Evolutionary conservation across 148 eudicot species (phyloP), one percentile per base, ranked within the genome.

Genomic region (Bassia scoparia): DNA sequence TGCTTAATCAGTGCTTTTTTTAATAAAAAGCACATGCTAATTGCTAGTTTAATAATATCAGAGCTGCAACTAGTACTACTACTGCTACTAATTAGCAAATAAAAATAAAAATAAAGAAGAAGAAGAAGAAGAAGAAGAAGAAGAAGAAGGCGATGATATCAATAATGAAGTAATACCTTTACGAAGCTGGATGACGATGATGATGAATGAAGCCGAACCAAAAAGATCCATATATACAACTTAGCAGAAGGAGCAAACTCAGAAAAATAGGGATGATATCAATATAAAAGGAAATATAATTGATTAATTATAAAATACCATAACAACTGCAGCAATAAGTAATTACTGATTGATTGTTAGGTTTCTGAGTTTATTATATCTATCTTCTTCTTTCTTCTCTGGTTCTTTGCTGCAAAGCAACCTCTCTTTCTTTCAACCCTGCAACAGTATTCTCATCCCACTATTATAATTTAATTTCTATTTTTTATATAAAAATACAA

Each of bases 131-230:
- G 3, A 17, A 21, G 9, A 2, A 26, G 24, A 21, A 67, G 4
- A 44, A 0, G 17, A 31, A 34, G 50, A 43, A 60, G 53, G 52
- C 58, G 64, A 43, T 6, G 50, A 26, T 23, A 49, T 27, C 63
- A 24, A 59, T n/a, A n/a, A n/a, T n/a, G n/a, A n/a, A n/a, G n/a
- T n/a, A n/a, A n/a, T 85, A 87, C 88, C 90, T 83, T 81, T 82
- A 63, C 87, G 80, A 48, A 85, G 84, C 78, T 87, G 84, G 58
- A 79, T 26, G 77, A 75, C 72, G 61, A 83, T 84, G 58, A 79
- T 26, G 77, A 75, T 75, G 61, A 83, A 76, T 46, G 76, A 80
- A 48, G 71, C 61, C 77, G 80, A 69, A 77, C 70, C 78, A 54
- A 70, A 70, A 9, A 72, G 79, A 82, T 84, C 83, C 89, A 84